These are phyloP conservation scores for Termitomyces sp. DNA, from an alignment of 768 basidiomycete genomes.

Conservation along the genomic window DNA sequence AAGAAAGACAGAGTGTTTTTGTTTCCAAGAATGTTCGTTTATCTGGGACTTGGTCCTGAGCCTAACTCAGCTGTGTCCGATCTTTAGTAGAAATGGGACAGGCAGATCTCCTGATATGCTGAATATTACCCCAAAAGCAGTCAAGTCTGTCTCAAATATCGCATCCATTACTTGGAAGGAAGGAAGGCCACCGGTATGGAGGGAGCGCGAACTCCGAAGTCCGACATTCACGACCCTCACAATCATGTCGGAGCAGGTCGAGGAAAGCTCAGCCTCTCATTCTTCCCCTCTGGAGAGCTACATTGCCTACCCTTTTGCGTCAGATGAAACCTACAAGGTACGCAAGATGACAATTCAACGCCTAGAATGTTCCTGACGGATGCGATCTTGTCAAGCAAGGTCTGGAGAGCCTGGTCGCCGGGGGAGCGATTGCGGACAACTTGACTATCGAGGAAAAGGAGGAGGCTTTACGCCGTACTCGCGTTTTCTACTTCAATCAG, in stretches of 20 bases:
- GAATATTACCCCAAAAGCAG: not conserved
- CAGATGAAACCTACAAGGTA: constrained; percentile 59
- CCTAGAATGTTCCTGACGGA: constrained; percentile 6
- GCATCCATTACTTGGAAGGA: not conserved
- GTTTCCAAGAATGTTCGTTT: too few species aligned
- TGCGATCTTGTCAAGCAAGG: constrained; percentile 49
- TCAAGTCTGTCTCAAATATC: not conserved
- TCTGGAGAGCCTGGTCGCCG: constrained; percentile 47
- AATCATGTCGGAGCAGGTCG: constrained; percentile 1
- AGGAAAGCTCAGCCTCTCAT: not conserved
- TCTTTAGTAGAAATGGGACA: not conserved
- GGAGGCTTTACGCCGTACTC: constrained; percentile 45
- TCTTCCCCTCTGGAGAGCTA: constrained; percentile 22
- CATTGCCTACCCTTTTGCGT: constrained; percentile 42
- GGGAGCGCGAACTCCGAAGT: too few species aligned
- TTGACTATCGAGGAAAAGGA: constrained; percentile 33
- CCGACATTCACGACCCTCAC: not conserved
- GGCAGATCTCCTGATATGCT: not conserved
- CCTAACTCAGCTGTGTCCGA: too few species aligned
- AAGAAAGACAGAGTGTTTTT: too few species aligned
- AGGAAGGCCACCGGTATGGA: too few species aligned
- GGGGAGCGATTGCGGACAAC: constrained; percentile 28
- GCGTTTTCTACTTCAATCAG: constrained; percentile 74
- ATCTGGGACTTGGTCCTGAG: too few species aligned
- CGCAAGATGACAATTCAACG: constrained; percentile 3